These are phyloP conservation scores for Thielaviopsis populi DNA, from an alignment of 2,329 filamentous ascomycete genomes.

Conservation along the genomic window DNA sequence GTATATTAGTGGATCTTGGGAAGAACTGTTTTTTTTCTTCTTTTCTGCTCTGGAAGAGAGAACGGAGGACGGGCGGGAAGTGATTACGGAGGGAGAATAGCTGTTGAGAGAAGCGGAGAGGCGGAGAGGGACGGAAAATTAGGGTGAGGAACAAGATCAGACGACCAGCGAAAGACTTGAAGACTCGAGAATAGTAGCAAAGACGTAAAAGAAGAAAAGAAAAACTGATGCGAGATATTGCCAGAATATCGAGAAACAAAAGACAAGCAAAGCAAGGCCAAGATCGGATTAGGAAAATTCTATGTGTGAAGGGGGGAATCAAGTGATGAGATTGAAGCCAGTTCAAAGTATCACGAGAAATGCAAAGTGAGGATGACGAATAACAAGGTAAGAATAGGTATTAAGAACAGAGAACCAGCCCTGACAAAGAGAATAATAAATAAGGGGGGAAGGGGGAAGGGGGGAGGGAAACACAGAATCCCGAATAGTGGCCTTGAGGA, in stretches of 20 bases:
- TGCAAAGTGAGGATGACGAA: slow-evolving; percentile 18
- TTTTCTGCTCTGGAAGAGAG: slow-evolving; percentile 14
- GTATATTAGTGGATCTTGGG: slow-evolving; percentile 8
- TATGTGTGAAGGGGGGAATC: neutral
- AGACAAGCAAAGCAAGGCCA: slow-evolving; percentile 12
- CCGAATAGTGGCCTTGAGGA: slow-evolving; percentile 36
- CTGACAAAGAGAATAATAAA: slow-evolving; percentile 30
- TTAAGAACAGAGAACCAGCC: slow-evolving; percentile 38
- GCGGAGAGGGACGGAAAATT: slow-evolving; percentile 18
- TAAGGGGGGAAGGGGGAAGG: slow-evolving; percentile 25
- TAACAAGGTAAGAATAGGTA: slow-evolving; percentile 21
- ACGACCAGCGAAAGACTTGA: slow-evolving; percentile 16
- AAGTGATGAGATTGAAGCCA: slow-evolving; percentile 15
- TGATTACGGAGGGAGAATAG: slow-evolving; percentile 23
- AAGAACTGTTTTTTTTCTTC: too few relatives aligned
- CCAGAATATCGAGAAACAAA: slow-evolving; percentile 13
- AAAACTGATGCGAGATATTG: slow-evolving; percentile 16
- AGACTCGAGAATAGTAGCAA: slow-evolving; percentile 16
- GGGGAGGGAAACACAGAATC: slow-evolving; percentile 31
- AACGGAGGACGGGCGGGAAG: slow-evolving; percentile 21
- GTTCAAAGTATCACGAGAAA: slow-evolving; percentile 17
- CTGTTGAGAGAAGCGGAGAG: slow-evolving; percentile 20
- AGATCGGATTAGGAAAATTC: slow-evolving; percentile 13
- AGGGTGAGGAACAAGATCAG: slow-evolving; percentile 23
- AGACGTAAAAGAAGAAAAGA: slow-evolving; percentile 7